Evolutionary conservation across 805 yeast genomes (phyloP).

Genomic region (Metschnikowia drakensbergensis): DNA sequence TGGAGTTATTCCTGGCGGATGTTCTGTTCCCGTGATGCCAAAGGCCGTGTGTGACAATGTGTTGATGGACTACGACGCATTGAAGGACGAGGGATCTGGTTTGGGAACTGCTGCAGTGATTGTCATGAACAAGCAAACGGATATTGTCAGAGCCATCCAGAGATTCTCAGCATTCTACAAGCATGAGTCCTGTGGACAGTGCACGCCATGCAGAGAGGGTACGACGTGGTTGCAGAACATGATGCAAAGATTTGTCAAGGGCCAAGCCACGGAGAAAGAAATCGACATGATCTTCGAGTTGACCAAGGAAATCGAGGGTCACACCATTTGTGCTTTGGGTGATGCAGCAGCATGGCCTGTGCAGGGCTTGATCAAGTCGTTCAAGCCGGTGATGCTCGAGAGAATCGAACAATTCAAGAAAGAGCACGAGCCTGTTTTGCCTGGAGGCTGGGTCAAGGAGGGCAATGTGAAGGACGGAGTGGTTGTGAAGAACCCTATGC

Average conservation of each 20-base stretch:
- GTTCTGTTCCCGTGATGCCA: constrained; percentile 80
- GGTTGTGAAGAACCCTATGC: constrained; percentile 59
- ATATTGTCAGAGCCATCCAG: constrained; percentile 80
- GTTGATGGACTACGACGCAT: constrained; percentile 84
- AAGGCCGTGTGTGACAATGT: constrained; percentile 62
- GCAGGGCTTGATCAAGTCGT: constrained; percentile 81
- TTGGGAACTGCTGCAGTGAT: constrained; percentile 92
- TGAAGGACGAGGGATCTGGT: constrained; percentile 81
- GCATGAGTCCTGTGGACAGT: constrained; percentile 93
- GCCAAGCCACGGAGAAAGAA: constrained; percentile 78
- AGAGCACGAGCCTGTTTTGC: constrained; percentile 45
- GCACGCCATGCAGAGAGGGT: constrained; percentile 94
- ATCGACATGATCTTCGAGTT: constrained; percentile 83
- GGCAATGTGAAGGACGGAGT: constrained; percentile 59
- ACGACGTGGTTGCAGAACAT: constrained; percentile 79
- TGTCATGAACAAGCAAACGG: constrained; percentile 85
- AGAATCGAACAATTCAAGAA: constrained; percentile 63
- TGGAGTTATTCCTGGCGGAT: constrained; percentile 89
- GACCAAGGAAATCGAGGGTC: constrained; percentile 85
- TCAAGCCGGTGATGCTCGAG: constrained; percentile 77
- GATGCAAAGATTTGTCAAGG: constrained; percentile 77
- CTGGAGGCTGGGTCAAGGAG: constrained; percentile 76
- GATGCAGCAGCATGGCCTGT: constrained; percentile 95
- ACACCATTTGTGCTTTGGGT: constrained; percentile 88
- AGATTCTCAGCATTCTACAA: constrained; percentile 79